These are phyloP conservation scores for Teratosphaeria pseudoeucalypti DNA, from an alignment of 2,329 filamentous ascomycete species.

Conservation along the genomic window DNA sequence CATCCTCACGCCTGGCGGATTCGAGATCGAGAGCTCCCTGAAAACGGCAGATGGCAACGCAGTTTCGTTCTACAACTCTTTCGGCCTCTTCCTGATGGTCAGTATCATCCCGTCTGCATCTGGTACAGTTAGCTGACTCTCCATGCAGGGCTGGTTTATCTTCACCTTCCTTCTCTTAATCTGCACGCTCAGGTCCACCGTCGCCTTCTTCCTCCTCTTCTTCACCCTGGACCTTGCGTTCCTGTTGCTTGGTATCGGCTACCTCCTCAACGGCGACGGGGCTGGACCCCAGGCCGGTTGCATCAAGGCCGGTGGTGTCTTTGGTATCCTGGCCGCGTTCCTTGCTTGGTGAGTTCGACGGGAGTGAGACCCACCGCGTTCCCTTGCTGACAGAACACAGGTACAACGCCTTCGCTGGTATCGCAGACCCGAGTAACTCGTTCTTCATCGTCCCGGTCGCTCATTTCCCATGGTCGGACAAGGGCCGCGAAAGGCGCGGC, in stretches of 20 bases:
- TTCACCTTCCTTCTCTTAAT: conserved; percentile 47
- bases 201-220: conserved; percentile 49
- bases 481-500: conserved; percentile 50
- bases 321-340: conserved; percentile 44
- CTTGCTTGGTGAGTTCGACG: conserved; percentile 33
- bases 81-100: conserved; percentile 49
- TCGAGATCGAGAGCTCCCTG: conserved; percentile 39
- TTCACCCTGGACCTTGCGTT: conserved; percentile 50
- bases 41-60: conserved; percentile 21
- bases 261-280: conserved; percentile 35
- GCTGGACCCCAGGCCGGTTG: conserved; percentile 31
- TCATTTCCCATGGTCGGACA: conserved; percentile 90
- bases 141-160: conserved; percentile 20
- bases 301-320: conserved; percentile 44
- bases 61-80: conserved; percentile 40
- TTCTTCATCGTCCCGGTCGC: conserved; percentile 90
- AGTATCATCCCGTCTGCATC: conserved; percentile 1
- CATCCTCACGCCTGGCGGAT: conserved; percentile 45
- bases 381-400: conserved; percentile 17
- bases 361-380: not conserved
- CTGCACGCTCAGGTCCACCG: conserved; percentile 45
- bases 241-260: conserved; percentile 45
- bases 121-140: not conserved
- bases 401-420: conserved; percentile 43
- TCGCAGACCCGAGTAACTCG: conserved; percentile 48